A percentile compares a stretch with the other conserved stretches of the same genome.
Evolutionary conservation across 2,329 filamentous ascomycete species (phyloP).

Genomic region (Penicillium sp.): DNA sequence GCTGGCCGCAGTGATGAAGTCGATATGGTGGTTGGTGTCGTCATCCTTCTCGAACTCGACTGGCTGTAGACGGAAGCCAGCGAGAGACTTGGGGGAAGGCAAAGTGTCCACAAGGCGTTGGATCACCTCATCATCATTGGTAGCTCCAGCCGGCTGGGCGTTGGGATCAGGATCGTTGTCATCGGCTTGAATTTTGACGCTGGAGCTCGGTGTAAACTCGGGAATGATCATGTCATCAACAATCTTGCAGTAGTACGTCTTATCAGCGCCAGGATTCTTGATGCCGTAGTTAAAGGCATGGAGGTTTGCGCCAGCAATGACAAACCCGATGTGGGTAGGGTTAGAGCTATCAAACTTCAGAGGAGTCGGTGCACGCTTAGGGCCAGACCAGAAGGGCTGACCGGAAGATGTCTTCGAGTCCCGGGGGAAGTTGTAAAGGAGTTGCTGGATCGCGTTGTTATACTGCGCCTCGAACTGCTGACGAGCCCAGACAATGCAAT

Average conservation of each 20-base stretch:
- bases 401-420: slow-evolving; percentile 85
- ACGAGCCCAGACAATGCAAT: slow-evolving; percentile 94
- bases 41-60: slow-evolving; percentile 99
- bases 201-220: slow-evolving; percentile 85
- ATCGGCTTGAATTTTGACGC: slow-evolving; percentile 93
- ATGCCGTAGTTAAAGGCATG: slow-evolving; percentile 99
- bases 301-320: slow-evolving; percentile 83
- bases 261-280: slow-evolving; percentile 71
- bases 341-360: slow-evolving; percentile 85
- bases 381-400: slow-evolving; percentile 94
- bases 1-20: slow-evolving; percentile 96
- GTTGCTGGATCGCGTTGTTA: slow-evolving; percentile 92
- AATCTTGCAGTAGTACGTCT: slow-evolving; percentile 71
- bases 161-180: slow-evolving; percentile 95
- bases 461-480: slow-evolving; percentile 94
- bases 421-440: slow-evolving; percentile 96
- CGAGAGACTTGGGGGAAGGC: slow-evolving; percentile 73
- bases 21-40: slow-evolving; percentile 95
- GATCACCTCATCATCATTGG: slow-evolving; percentile 74
- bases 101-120: slow-evolving; percentile 68
- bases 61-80: slow-evolving; percentile 82
- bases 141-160: slow-evolving; percentile 52
- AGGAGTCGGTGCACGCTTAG: slow-evolving; percentile 90
- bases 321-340: slow-evolving; percentile 80
- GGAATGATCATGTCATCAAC: slow-evolving; percentile 92